A percentile compares a stretch with the other conserved stretches of the same genome.
Conservation (phyloP, 768 basidiomycete species). For the Tricholoma matsutake region DNA sequence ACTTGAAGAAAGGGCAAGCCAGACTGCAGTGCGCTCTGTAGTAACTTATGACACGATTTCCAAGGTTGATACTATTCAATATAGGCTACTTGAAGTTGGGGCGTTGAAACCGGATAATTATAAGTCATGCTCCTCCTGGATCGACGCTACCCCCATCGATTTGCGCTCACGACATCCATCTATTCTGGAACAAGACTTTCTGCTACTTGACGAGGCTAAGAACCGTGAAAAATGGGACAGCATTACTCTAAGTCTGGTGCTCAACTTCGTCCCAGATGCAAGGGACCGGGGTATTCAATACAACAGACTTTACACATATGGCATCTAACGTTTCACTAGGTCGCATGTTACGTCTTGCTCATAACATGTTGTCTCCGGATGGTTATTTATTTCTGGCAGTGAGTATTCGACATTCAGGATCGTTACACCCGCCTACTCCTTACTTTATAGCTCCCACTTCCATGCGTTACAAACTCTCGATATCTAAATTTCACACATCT, state of each 20-base stretch:
- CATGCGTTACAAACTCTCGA: slow-evolving; percentile 84
- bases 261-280: slow-evolving; percentile 83
- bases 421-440: not conserved
- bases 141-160: slow-evolving; percentile 75
- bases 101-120: slow-evolving; percentile 87
- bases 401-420: slow-evolving; percentile 23
- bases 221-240: slow-evolving; percentile 66
- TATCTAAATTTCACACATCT: slow-evolving; percentile 68
- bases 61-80: not conserved
- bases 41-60: not conserved
- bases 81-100: slow-evolving; percentile 84
- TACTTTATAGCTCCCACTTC: slow-evolving; percentile 66
- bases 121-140: slow-evolving; percentile 61
- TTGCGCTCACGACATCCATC: slow-evolving; percentile 77
- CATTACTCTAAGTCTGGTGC: slow-evolving; percentile 82
- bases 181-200: slow-evolving; percentile 85
- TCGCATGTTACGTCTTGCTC: slow-evolving; percentile 63
- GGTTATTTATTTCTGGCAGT: slow-evolving; percentile 74
- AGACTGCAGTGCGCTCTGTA: slow-evolving; percentile 29
- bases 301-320: not conserved
- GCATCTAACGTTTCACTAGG: slow-evolving; percentile 39
- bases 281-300: slow-evolving; percentile 62
- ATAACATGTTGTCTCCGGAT: slow-evolving; percentile 47
- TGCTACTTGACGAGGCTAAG: slow-evolving; percentile 52
- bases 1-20: slow-evolving; percentile 14